phyloP scores from a whole-genome alignment of 2,329 filamentous ascomycete genomes.

The Ophiocordyceps unilateralis region DNA sequence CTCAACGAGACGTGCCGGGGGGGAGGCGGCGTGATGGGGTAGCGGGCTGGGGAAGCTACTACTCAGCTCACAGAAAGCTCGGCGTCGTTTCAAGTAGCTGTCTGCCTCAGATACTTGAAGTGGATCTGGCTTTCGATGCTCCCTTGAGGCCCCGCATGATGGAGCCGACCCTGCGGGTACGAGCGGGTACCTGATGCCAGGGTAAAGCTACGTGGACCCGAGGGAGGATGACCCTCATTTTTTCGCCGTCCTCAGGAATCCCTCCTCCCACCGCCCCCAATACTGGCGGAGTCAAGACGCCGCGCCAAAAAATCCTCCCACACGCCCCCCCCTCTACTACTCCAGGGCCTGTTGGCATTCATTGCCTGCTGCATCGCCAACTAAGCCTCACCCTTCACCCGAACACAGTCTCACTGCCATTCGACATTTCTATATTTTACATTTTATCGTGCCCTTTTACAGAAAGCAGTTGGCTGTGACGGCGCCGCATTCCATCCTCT shows the following conservation, averaged over 20 bases:
- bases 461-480: neutral
- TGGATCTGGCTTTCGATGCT: neutral
- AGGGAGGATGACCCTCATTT: neutral
- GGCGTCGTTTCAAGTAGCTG: neutral
- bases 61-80: neutral
- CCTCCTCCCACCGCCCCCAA: neutral
- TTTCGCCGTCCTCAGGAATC: neutral
- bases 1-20: neutral
- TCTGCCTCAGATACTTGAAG: neutral
- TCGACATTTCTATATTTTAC: neutral
- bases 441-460: neutral
- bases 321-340: neutral
- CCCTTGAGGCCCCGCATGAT: neutral
- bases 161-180: neutral
- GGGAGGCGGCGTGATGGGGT: neutral
- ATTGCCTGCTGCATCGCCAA: neutral
- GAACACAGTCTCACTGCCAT: neutral
- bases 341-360: neutral
- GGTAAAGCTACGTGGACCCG: neutral
- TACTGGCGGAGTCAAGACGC: neutral
- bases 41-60: neutral
- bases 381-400: neutral
- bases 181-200: neutral
- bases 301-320: neutral
- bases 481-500: neutral